These are phyloP conservation scores for Pyronema omphalodes DNA, from an alignment of 495 filamentous ascomycete species.

Conservation along the genomic window DNA sequence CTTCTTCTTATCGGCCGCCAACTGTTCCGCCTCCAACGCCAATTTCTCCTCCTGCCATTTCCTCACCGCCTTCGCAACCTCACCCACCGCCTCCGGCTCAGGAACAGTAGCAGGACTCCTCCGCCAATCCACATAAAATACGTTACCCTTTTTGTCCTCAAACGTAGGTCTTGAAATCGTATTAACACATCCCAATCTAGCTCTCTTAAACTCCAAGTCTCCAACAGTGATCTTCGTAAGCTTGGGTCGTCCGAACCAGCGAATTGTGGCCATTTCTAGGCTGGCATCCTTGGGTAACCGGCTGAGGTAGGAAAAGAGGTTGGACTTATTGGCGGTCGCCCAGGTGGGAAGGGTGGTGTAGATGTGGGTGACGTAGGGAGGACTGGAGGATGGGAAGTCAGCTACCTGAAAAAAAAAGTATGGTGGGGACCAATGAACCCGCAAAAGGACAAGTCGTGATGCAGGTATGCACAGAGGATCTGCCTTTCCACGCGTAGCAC, in stretches of 20 bases:
- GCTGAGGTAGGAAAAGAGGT: not conserved
- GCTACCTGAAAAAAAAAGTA: not conserved
- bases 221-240: not conserved
- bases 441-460: no score
- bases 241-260: not conserved
- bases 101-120: not conserved
- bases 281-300: not conserved
- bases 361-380: not conserved
- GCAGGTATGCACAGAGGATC: no score
- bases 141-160: not conserved
- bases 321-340: not conserved
- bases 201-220: not conserved
- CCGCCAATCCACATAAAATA: not conserved
- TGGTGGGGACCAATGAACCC: not conserved
- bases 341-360: not conserved
- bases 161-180: not conserved
- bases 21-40: not conserved
- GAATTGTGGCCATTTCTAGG: not conserved
- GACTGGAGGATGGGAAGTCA: not conserved
- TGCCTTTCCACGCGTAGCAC: no score
- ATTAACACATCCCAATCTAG: slow-evolving; percentile 1
- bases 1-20: no score
- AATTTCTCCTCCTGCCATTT: not conserved
- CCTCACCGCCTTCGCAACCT: not conserved
- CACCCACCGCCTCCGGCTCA: not conserved